These are phyloP conservation scores for Puccinia hordei DNA, from an alignment of 1,284 basidiomycete species.

Conservation along the genomic window DNA sequence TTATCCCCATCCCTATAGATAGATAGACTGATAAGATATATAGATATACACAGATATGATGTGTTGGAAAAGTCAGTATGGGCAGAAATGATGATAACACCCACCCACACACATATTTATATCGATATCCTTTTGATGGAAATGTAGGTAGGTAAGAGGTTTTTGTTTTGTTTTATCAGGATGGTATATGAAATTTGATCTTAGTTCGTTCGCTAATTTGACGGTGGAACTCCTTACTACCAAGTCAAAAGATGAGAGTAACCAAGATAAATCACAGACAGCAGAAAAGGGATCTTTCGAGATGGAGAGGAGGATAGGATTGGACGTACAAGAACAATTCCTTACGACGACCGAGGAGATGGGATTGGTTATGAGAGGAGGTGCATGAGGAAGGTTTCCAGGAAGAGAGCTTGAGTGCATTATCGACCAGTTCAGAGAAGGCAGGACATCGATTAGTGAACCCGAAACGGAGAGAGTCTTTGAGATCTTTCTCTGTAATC, in stretches of 20 bases:
- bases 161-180: neutral
- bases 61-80: too few relatives aligned
- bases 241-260: neutral
- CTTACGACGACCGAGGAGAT: neutral
- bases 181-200: neutral
- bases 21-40: too few relatives aligned
- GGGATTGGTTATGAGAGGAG: neutral
- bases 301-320: neutral
- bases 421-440: constrained; percentile 34
- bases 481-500: constrained; percentile 19
- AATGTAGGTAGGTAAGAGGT: too few relatives aligned
- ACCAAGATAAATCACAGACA: neutral
- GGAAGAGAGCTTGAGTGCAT: neutral
- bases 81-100: too few relatives aligned
- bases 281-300: neutral
- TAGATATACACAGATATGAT: too few relatives aligned
- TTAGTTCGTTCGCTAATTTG: constrained; percentile 17
- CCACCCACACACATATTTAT: too few relatives aligned
- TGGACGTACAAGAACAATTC: constrained; percentile 32
- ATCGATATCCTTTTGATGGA: too few relatives aligned
- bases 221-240: constrained; percentile 24
- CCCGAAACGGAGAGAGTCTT: constrained; percentile 20
- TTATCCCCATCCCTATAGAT: too few relatives aligned
- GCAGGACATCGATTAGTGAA: constrained; percentile 26
- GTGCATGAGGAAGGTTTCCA: neutral